Conservation (phyloP, 2,329 filamentous ascomycete species). For the Sphaerulina musiva region DNA sequence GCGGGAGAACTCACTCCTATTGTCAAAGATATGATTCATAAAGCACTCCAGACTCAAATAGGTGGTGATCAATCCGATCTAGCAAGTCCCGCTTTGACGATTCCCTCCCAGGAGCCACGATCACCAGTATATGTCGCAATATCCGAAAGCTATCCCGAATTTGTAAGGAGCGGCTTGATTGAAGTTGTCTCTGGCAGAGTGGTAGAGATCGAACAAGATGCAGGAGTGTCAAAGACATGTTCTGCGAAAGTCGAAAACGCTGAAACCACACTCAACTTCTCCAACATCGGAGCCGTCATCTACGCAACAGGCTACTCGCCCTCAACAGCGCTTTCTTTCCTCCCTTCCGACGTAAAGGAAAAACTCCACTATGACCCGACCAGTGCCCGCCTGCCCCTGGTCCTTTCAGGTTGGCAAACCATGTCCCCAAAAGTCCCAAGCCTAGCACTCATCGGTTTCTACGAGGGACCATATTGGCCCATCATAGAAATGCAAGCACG, state of each 20-base stretch:
- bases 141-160: conserved; percentile 66
- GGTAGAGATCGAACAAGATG: conserved; percentile 15
- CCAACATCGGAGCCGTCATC: conserved; percentile 60
- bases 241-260: conserved; percentile 8
- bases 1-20: conserved; percentile 59
- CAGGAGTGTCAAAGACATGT: conserved; percentile 2
- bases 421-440: conserved; percentile 50
- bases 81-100: conserved; percentile 22
- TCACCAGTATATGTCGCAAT: conserved; percentile 50
- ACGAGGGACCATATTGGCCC: conserved; percentile 78
- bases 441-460: conserved; percentile 76
- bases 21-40: conserved; percentile 31
- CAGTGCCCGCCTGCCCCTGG: conserved; percentile 54
- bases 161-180: conserved; percentile 57
- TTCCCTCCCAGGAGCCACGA: conserved; percentile 15
- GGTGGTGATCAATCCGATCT: conserved; percentile 42
- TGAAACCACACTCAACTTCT: conserved; percentile 32
- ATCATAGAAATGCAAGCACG: conserved; percentile 82
- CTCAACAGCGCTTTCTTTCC: conserved; percentile 56
- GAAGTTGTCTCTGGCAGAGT: conserved; percentile 37
- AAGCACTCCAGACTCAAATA: conserved; percentile 32
- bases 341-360: conserved; percentile 52
- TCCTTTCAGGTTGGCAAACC: conserved; percentile 51
- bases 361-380: conserved; percentile 52
- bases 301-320: conserved; percentile 71